These are phyloP conservation scores for Monosporozyma yasuniensis DNA, from an alignment of 805 yeast genomes.

Conservation along the genomic window DNA sequence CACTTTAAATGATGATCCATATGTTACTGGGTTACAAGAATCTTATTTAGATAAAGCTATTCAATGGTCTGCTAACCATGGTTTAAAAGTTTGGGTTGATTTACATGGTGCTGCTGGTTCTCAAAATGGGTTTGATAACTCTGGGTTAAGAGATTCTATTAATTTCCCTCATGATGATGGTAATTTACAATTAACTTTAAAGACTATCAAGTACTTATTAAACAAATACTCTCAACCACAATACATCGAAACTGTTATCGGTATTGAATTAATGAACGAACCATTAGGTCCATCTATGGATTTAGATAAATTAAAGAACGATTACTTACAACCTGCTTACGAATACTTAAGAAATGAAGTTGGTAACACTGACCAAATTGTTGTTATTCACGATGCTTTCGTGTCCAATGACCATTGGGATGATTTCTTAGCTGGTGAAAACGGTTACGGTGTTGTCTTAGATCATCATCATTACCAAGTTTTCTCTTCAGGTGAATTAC, in stretches of 20 bases:
- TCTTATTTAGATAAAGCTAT: slow-evolving; percentile 67
- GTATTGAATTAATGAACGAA: slow-evolving; percentile 81
- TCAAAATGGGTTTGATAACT: slow-evolving; percentile 92
- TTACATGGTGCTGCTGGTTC: slow-evolving; percentile 96
- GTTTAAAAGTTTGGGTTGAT: slow-evolving; percentile 79
- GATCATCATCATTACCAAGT: slow-evolving; percentile 93
- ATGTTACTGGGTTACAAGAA: slow-evolving; percentile 67
- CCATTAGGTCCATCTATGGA: slow-evolving; percentile 71
- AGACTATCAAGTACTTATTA: slow-evolving; percentile 46
- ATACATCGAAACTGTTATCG: slow-evolving; percentile 65
- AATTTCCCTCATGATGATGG: slow-evolving; percentile 40
- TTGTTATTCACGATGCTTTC: slow-evolving; percentile 80
- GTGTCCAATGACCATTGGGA: slow-evolving; percentile 55
- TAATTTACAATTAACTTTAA: slow-evolving; percentile 45
- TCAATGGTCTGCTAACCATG: slow-evolving; percentile 57
- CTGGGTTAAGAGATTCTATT: slow-evolving; percentile 64
- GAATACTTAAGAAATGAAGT: slow-evolving; percentile 44
- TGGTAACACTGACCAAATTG: slow-evolving; percentile 41
- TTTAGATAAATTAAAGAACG: slow-evolving; percentile 42
- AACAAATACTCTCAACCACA: slow-evolving; percentile 53
- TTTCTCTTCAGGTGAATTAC: slow-evolving; percentile 56
- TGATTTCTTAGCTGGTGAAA: slow-evolving; percentile 37
- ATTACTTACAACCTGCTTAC: slow-evolving; percentile 59
- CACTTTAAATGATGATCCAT: slow-evolving; percentile 56
- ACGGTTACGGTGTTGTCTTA: slow-evolving; percentile 57